phyloP scores from a whole-genome alignment of 331 rosid species.

The Malus hybrid region DNA sequence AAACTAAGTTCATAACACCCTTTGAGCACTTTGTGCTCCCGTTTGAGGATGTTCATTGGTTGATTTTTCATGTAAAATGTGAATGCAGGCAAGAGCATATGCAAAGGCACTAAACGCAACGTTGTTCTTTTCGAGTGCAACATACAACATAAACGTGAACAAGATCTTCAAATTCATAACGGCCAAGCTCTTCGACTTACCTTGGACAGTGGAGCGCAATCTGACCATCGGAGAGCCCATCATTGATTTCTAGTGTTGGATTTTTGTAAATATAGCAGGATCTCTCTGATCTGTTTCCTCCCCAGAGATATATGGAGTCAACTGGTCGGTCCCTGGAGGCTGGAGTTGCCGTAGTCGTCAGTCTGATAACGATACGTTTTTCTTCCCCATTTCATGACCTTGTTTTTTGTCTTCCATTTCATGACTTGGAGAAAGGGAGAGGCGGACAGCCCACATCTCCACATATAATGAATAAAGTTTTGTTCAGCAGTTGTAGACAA shows the following conservation, averaged over 20 bases:
- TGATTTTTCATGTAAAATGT: background rate
- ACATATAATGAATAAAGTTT: conserved; percentile 4
- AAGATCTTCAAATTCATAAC: conserved; percentile 95
- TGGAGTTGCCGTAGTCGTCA: background rate
- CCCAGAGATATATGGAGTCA: background rate
- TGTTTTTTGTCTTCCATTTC: background rate
- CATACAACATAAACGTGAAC: conserved; percentile 90
- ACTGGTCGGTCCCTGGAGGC: background rate
- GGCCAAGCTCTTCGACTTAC: conserved; percentile 84
- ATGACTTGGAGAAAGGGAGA: conserved; percentile 26
- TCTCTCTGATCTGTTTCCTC: background rate
- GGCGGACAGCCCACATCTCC: conserved; percentile 40
- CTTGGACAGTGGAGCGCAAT: conserved; percentile 91
- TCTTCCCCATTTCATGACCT: background rate
- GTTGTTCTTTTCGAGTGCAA: conserved; percentile 83
- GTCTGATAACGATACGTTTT: background rate
- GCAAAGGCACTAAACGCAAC: conserved; percentile 86
- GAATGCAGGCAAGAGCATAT: conserved; percentile 71
- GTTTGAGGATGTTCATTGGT: background rate
- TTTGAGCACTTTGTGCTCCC: background rate
- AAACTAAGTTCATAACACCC: background rate
- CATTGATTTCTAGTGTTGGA: conserved; percentile 55
- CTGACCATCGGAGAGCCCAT: conserved; percentile 88
- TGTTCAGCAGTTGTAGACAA: conserved; percentile 6
- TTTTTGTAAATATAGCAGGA: background rate